Percentiles rank a stretch among this genome's conserved stretches.
These are phyloP conservation scores for Leccinum truebloodii DNA, from an alignment of 768 basidiomycete species.

Conservation along the genomic window DNA sequence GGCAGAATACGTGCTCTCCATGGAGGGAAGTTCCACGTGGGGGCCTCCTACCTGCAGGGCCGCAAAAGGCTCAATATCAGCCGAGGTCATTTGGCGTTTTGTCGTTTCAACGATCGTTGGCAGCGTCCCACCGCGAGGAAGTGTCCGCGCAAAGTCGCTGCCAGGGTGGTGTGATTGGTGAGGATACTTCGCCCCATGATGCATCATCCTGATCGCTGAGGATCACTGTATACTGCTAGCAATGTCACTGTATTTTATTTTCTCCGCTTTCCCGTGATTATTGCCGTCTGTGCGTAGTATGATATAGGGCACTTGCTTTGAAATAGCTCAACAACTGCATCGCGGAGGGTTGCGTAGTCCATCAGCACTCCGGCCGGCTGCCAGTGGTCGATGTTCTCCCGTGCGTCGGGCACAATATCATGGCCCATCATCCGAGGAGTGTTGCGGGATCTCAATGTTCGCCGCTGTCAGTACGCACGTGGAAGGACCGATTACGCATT, in stretches of 20 bases:
- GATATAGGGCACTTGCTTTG: no score
- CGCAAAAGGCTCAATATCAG: background rate
- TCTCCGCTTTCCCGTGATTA: background rate
- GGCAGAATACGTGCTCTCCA: background rate
- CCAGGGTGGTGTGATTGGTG: background rate
- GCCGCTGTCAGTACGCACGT: background rate
- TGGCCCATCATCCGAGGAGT: background rate
- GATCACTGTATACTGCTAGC: background rate
- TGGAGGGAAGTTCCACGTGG: background rate
- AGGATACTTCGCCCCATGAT: background rate
- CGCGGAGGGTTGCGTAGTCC: background rate
- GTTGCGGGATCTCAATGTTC: background rate
- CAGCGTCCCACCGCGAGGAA: background rate
- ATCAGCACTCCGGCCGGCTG: background rate
- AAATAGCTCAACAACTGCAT: background rate
- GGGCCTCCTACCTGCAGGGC: background rate
- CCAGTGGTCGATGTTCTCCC: background rate
- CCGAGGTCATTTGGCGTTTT: background rate
- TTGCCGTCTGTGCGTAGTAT: background rate
- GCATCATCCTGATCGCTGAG: background rate
- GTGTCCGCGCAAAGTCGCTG: background rate
- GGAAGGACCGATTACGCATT: background rate
- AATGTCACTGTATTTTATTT: background rate
- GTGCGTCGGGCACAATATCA: background rate
- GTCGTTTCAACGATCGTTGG: background rate